Conservation (phyloP, 768 basidiomycete species). For the Ramaria sp. region DNA sequence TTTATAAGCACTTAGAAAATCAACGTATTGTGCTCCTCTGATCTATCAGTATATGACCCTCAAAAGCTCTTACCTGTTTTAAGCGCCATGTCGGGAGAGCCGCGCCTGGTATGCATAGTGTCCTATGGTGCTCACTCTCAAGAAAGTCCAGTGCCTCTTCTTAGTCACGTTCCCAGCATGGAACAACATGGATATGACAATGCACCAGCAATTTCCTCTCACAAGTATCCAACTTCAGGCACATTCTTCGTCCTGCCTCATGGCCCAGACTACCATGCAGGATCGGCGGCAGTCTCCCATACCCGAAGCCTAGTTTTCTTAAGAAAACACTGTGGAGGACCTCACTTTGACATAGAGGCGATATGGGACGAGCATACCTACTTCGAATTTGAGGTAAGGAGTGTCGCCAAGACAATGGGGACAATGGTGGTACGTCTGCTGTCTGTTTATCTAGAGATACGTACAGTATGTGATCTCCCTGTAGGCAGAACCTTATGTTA, state of each 20-base stretch:
- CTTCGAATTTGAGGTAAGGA: conserved; percentile 36
- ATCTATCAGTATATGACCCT: conserved; percentile 18
- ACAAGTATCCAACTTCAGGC: conserved; percentile 1
- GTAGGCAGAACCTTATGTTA: conserved; percentile 44
- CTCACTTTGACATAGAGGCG: conserved; percentile 45
- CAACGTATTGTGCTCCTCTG: background rate
- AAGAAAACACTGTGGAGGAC: conserved; percentile 35
- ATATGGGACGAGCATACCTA: conserved; percentile 51
- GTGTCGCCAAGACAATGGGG: conserved; percentile 20
- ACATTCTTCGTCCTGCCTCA: conserved; percentile 34
- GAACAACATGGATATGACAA: background rate
- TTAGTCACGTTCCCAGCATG: conserved; percentile 5
- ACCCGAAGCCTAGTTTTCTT: conserved; percentile 37
- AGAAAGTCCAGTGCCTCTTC: background rate
- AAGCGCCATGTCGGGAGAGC: conserved; percentile 13
- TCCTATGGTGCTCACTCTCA: conserved; percentile 2
- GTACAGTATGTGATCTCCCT: background rate
- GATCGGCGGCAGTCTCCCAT: conserved; percentile 34
- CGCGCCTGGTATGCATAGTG: conserved; percentile 2
- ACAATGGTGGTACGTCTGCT: conserved; percentile 38
- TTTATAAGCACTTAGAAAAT: background rate
- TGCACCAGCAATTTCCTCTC: background rate
- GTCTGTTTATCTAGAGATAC: background rate
- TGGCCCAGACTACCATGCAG: conserved; percentile 28
- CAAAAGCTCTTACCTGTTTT: conserved; percentile 27